Conservation (phyloP, 306 rosid genomes). For the Boehmeria nivea region DNA sequence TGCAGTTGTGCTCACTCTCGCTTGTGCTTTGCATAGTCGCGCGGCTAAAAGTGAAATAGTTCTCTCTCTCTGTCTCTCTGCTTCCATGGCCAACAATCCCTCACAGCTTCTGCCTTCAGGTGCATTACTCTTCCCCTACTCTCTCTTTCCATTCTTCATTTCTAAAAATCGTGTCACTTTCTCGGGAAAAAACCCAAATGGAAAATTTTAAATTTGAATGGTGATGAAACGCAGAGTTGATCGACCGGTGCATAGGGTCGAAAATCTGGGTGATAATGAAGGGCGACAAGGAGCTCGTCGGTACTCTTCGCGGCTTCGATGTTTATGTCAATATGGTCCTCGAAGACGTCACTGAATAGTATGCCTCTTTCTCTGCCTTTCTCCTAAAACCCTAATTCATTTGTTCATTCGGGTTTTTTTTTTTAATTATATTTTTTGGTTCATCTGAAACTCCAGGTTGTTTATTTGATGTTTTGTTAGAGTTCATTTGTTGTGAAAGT, state of each 20-base stretch:
- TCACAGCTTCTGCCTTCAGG: constrained; percentile 95
- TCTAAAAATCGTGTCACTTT: neutral
- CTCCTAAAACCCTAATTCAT: constrained; percentile 19
- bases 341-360: constrained; percentile 97
- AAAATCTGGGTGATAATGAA: constrained; percentile 99
- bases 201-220: constrained; percentile 11
- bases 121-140: constrained; percentile 15
- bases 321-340: constrained; percentile 98
- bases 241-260: constrained; percentile 93
- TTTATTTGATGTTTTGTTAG: no score
- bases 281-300: constrained; percentile 98
- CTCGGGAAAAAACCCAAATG: neutral
- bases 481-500: no score
- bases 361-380: constrained; percentile 28
- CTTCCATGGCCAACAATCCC: constrained; percentile 77
- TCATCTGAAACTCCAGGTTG: no score
- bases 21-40: no score
- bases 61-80: neutral
- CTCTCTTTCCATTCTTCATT: neutral
- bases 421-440: no score
- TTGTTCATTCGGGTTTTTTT: neutral
- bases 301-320: constrained; percentile 90
- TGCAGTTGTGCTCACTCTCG: no score
- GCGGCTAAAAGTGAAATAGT: no score
- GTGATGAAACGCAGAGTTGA: constrained; percentile 68